Evolutionary conservation across 306 rosid genomes (phyloP), one percentile per base, ranked within the genome.

Genomic region (Malus domestica): DNA sequence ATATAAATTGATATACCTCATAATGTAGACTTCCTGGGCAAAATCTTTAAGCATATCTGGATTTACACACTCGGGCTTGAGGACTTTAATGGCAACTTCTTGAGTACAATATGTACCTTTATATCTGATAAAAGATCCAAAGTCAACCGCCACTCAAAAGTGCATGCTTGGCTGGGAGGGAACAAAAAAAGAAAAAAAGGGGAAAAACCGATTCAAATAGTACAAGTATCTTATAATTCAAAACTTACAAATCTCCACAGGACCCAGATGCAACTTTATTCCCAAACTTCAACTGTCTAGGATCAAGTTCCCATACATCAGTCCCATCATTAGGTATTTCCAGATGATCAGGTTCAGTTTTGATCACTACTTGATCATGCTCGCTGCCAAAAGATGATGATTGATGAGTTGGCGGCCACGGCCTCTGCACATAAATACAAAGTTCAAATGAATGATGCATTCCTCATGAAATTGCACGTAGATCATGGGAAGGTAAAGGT

Each of bases 291-390:
- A 96, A 83, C 83, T 87, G 93, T 67, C 79, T 89, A 57, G 91
- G 89, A 88, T 93, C 90, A 81, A 96, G 88, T 83, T 96, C 99
- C 98, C 98, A 96, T 81, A 96, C 99, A 82, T 93, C 97, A 32
- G 85, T 89, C 76, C 97, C 99, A 78, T 93, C 99, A 45, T 86
- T 84, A 57, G 99, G 99, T 77, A 96, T 93, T 64, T 77, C 74
- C 80, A 96, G 83, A 57, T 87, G 86, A 67, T 85, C 87, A 69
- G 87, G 72, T 78, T 90, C 94, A 70, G 77, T 62, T 83, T 93
- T 93, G 78, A 85, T 23, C 75, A 23, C 67, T 71, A 72, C 32
- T 78, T 86, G 85, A 87, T 93, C 88, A 18, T 22, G 78, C 69
- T 88, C 84, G 2, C 78, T 79, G 51, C 78, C 84, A 71, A 91